Base-by-base conservation (phyloP, 371 early-diverging fungal genomes). In the Nematocida minor region DNA sequence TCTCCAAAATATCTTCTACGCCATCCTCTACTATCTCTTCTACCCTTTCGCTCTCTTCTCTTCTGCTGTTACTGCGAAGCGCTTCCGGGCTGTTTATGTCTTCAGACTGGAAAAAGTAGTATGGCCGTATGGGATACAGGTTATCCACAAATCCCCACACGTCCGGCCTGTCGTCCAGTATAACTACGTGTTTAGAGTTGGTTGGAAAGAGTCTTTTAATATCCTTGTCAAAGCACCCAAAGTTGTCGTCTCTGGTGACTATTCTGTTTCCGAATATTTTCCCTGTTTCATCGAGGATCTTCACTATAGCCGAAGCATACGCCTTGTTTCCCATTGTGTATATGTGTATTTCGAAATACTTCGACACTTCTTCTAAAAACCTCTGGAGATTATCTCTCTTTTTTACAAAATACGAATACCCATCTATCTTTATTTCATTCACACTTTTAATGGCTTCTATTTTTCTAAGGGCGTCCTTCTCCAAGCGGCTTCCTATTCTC, bases 271-370 rank as follows among this genome's bases (percentile, higher is more conserved):
- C 87, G 79, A 98, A 97, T 22, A 89, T 85, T 18, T 79, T 87
- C 6, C 88, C 83, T 14, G 88, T 86, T 0, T 93, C 94, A 84
- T 98, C 99, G 49, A 98, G 88, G 9, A 90, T 87, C 14, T 87
- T 86, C 0, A 91, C 91, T 2, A 98, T 92, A 2, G 90, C 90
- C 34, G 89, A 86, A 32, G 96, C 99, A 85, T 98, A 98, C 60
- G 88, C 87, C 20, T 94, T 87, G 2, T 93, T 92, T 16, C 99
- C 99, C 95, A 96, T 94, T 2, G 99, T 97, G 83, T 97, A 98
- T 63, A 98, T 92, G 84, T 96, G 97, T 66, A 97, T 85, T 82
- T 97, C 97, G 83, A 89, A 80, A 27, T 83, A 60, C 64, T 87
- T 69, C 11, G 88, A 84, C 1, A 93, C 82, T 49, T 86, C 80